Percentiles rank a stretch among this genome's conserved stretches.
Evolutionary conservation across 2,329 filamentous ascomycete species (phyloP).

Genomic region (Hymenoscyphus occultus): DNA sequence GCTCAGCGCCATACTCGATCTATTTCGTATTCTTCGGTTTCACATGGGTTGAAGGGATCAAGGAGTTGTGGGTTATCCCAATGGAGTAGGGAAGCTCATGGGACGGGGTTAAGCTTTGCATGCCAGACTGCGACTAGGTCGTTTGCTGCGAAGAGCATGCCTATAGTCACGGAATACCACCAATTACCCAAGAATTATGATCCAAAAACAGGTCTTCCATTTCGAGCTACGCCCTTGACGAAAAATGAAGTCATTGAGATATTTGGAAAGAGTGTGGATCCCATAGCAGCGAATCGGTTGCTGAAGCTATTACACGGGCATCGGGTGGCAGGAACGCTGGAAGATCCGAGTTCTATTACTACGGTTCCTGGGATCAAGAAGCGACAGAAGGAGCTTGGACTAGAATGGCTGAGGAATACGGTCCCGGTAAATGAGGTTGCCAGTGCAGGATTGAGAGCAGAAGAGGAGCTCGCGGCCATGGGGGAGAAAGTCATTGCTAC

Average conservation of each 20-base stretch:
- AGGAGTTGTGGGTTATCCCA: not conserved
- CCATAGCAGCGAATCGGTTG: constrained; percentile 49
- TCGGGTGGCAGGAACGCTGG: constrained; percentile 60
- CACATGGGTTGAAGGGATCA: not conserved
- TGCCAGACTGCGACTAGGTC: constrained; percentile 15
- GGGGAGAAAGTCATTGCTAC: constrained; percentile 40
- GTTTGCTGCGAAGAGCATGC: constrained; percentile 31
- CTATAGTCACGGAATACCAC: constrained; percentile 49
- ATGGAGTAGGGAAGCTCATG: not conserved
- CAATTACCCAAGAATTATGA: constrained; percentile 56
- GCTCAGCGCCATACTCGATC: constrained; percentile 20
- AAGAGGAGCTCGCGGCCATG: constrained; percentile 57
- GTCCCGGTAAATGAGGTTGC: constrained; percentile 58
- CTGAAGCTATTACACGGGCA: constrained; percentile 60
- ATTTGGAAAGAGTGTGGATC: constrained; percentile 49
- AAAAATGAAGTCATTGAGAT: constrained; percentile 46
- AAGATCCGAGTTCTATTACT: constrained; percentile 47
- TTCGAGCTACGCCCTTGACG: constrained; percentile 49
- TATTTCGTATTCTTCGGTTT: constrained; percentile 16
- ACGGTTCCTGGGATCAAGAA: constrained; percentile 18
- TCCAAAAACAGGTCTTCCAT: constrained; percentile 54
- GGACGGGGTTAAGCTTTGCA: not conserved
- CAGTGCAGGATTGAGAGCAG: constrained; percentile 59
- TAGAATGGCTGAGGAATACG: constrained; percentile 54
- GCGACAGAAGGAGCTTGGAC: constrained; percentile 44